Evolutionary conservation across 208 protist genomes (phyloP), one percentile per base, ranked within the genome.

Genomic region (Crithidia mellificae): DNA sequence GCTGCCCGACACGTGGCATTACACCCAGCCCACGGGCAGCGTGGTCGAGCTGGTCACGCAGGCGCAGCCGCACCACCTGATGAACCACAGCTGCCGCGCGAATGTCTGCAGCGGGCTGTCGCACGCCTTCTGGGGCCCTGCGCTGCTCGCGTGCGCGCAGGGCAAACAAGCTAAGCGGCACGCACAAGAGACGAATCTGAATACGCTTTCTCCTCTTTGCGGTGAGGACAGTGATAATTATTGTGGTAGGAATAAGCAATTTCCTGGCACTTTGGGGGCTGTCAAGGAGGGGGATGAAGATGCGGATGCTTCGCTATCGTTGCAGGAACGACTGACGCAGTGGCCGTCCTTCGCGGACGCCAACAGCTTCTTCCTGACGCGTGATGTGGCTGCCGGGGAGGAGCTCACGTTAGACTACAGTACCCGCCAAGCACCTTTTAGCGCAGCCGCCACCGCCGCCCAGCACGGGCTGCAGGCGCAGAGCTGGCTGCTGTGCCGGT

Each of bases 371-470:
- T 93, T 93, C 49, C 46, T 82, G 6, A 77, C 84, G 2, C 79
- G 84, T 29, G 82, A 90, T 54, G 74, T 93, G 6, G 68, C 36
- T 27, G 87, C 87, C 4, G 82, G 80, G 0, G 77, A 85, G 67
- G 87, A 93, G 65, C 72, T 93, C 46, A 90, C 84, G 43, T 36
- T 93, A n/a, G 78, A 88, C 73, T 93, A 93, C 71, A 68, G 78
- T 44, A 52, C 74, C 29, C 81, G 87, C 41, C 68, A 83, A 34
- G 87, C 84, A 1, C 81, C 87, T 2, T 24, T 92, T 7, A 83
- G 72, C 52, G 65, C 65, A 9, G 81, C 70, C 17, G n/a, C 74
- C 83, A 44, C 24, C 30, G 36, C 27, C n/a, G n/a, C n/a, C n/a
- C n/a, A 27, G 38, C 43, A 70, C 19, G 59, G 70, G 7, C 8